Percentiles rank a stretch among this genome's conserved stretches.
Conservation (phyloP, 2,329 filamentous ascomycete species). For the Phaeosphaeriaceae sp. region DNA sequence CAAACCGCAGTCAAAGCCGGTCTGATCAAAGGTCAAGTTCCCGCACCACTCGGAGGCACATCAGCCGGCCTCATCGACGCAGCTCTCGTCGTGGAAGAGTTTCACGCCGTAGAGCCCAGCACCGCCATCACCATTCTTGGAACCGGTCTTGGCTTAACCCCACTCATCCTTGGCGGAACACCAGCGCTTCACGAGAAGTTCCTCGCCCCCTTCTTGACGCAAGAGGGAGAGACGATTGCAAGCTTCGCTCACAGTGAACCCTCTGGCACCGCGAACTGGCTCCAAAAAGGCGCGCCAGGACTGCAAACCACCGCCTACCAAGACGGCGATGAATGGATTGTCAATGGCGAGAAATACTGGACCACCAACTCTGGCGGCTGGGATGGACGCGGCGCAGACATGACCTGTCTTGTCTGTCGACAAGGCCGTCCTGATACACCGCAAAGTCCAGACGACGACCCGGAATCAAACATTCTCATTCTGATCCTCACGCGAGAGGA, state of each 20-base stretch:
- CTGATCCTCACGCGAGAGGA: slow-evolving; percentile 58
- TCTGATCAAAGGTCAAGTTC: slow-evolving; percentile 58
- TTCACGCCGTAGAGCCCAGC: slow-evolving; percentile 60
- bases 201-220: slow-evolving; percentile 56
- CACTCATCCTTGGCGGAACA: slow-evolving; percentile 56
- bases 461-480: slow-evolving; percentile 54
- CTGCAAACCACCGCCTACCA: slow-evolving; percentile 57
- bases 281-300: slow-evolving; percentile 58
- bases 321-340: slow-evolving; percentile 60
- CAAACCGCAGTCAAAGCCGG: slow-evolving; percentile 53
- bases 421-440: slow-evolving; percentile 6
- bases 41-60: slow-evolving; percentile 55
- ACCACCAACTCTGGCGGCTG: slow-evolving; percentile 62
- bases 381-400: slow-evolving; percentile 60
- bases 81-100: slow-evolving; percentile 61
- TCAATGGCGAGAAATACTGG: slow-evolving; percentile 66
- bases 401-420: slow-evolving; percentile 62
- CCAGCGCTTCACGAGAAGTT: slow-evolving; percentile 52
- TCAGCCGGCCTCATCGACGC: slow-evolving; percentile 56
- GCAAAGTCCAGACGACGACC: slow-evolving; percentile 28
- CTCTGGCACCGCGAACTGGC: slow-evolving; percentile 59
- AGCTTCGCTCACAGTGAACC: slow-evolving; percentile 62
- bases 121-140: slow-evolving; percentile 59
- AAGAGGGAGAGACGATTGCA: slow-evolving; percentile 57
- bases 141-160: slow-evolving; percentile 61